Evolutionary conservation across 1,284 basidiomycete genomes (phyloP), one percentile per base, ranked within the genome.

Genomic region (Cutaneotrichosporon sp.): DNA sequence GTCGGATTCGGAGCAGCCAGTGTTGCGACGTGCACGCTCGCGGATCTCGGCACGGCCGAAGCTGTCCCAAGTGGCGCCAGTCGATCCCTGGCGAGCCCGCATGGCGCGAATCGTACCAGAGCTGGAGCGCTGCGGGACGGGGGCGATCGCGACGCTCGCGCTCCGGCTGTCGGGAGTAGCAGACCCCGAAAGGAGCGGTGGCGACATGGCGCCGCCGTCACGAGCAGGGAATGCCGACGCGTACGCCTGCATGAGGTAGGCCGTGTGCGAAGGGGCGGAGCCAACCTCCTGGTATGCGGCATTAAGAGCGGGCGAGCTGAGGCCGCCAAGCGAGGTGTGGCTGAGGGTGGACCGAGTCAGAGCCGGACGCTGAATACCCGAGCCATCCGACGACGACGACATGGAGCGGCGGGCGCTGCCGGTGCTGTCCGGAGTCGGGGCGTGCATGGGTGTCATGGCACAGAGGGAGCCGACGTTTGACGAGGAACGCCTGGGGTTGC

Each of bases 211-310:
- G 33, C 31, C 38, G 2, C 38, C 53, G 33, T 70, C 68, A 13
- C 74, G 69, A 8, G 66, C 65, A 1, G 71, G 70, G 68, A 78
- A 76, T 1, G 72, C 69, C n/a, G 68, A 64, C 11, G 71, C 70
- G 59, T 76, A 78, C 8, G 68, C 66, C 34, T 74, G 66, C 51
- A 74, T 65, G 20, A 77, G 65, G 55, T 64, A 64, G 20, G 72
- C 65, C 6, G 72, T 75, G 50, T 73, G 71, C 18, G 66, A 65
- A 2, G 74, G 74, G 1, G 69, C 73, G 0, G 73, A 76, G 16
- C 75, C 74, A 53, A 75, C 68, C 55, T 72, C 69, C 16, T 66
- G 64, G 16, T 69, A 67, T 33, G 66, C 61, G 1, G 54, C 27
- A 13, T 52, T 47, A 9, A 45, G 59, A 18, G 61, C 63, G 11